phyloP scores from a whole-genome alignment of 495 filamentous ascomycete genomes.

The Haplographium delicatum region DNA sequence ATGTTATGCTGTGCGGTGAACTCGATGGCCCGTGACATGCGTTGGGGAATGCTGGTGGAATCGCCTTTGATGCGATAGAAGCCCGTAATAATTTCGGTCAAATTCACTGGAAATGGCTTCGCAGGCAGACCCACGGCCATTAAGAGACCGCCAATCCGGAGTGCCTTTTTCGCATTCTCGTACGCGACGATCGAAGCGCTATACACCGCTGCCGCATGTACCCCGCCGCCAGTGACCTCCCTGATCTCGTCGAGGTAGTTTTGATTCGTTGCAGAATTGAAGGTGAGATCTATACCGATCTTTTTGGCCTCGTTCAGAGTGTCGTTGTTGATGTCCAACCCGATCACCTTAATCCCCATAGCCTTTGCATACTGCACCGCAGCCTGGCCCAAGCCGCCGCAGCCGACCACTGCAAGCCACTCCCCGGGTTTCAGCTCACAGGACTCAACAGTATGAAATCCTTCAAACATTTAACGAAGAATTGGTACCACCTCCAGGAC shows the following conservation, averaged over 20 bases:
- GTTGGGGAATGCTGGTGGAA: conserved; percentile 17
- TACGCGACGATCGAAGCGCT: conserved; percentile 31
- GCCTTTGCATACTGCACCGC: conserved; percentile 17
- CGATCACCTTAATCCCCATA: conserved; percentile 13
- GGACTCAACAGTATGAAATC: conserved; percentile 35
- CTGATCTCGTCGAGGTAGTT: conserved; percentile 7
- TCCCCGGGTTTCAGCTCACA: conserved; percentile 33
- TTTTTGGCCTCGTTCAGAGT: conserved; percentile 5
- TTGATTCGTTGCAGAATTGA: conserved; percentile 14
- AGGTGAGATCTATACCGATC: conserved; percentile 7
- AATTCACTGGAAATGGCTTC: conserved; percentile 27
- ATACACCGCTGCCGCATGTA: conserved; percentile 11
- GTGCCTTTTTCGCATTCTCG: conserved; percentile 21
- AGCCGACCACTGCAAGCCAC: conserved; percentile 15
- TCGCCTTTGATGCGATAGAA: conserved; percentile 23
- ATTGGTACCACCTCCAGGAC: no score
- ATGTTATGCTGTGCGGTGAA: conserved; percentile 24
- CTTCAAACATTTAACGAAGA: no score
- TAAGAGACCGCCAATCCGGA: conserved; percentile 27
- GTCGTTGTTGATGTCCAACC: conserved; percentile 23
- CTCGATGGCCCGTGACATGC: conserved; percentile 15
- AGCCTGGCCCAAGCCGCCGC: conserved; percentile 12
- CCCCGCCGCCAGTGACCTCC: conserved; percentile 10
- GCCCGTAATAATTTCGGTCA: conserved; percentile 21
- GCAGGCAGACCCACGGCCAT: conserved; percentile 38